phyloP scores from a whole-genome alignment of 2,329 filamentous ascomycete genomes.

The Plectosphaerella sp. region DNA sequence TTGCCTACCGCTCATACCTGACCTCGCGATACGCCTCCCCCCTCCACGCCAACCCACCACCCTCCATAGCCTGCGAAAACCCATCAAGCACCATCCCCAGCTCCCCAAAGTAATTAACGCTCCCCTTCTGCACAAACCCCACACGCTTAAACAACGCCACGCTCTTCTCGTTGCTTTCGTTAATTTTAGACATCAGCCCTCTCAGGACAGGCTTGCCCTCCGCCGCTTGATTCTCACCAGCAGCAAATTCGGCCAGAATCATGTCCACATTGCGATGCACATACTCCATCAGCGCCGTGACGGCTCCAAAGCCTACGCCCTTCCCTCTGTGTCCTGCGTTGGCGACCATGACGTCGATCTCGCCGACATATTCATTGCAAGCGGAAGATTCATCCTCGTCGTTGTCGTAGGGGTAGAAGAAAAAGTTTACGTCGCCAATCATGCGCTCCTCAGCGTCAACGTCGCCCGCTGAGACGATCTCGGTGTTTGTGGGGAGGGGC shows the following conservation, averaged over 20 bases:
- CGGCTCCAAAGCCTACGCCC: conserved; percentile 61
- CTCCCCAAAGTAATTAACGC: conserved; percentile 57
- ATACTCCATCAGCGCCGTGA: conserved; percentile 68
- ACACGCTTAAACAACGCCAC: conserved; percentile 46
- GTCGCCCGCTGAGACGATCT: conserved; percentile 23
- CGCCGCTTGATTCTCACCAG: conserved; percentile 10
- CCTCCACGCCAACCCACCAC: not conserved
- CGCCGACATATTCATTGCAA: conserved; percentile 47
- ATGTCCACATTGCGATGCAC: conserved; percentile 45
- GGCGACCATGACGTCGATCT: conserved; percentile 87
- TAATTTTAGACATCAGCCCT: conserved; percentile 54
- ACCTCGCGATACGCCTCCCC: not conserved
- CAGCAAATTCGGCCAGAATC: conserved; percentile 47
- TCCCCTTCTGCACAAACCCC: conserved; percentile 47
- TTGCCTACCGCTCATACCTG: not conserved
- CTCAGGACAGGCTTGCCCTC: conserved; percentile 26
- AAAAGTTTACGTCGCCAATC: conserved; percentile 77
- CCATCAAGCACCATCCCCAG: conserved; percentile 41
- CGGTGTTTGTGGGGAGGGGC: conserved; percentile 23
- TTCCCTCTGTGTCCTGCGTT: conserved; percentile 47
- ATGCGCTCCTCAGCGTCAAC: conserved; percentile 55
- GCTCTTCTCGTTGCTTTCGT: conserved; percentile 49
- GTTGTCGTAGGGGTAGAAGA: conserved; percentile 60
- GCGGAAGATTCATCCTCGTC: conserved; percentile 24
- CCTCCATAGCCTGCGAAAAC: conserved; percentile 12